phyloP scores from a whole-genome alignment of 75 land plant genomes.

The Cupressus sempervirens region DNA sequence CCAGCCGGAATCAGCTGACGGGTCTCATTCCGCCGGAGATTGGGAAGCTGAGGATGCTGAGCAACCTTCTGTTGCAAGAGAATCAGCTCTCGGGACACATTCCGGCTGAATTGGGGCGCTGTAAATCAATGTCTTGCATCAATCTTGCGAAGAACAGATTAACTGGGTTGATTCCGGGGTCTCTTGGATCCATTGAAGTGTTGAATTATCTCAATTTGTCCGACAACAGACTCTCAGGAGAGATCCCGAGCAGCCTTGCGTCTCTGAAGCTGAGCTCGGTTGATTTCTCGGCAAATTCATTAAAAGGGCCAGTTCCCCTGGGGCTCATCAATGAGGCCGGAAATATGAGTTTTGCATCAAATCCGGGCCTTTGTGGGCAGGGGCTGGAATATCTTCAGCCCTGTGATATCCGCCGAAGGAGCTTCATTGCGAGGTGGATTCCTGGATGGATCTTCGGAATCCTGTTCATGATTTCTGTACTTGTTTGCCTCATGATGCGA shows the following conservation, averaged over 20 bases:
- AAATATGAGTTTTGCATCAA: conserved; percentile 23
- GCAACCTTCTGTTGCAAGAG: conserved; percentile 17
- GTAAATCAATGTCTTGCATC: conserved; percentile 14
- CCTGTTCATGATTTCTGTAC: neutral
- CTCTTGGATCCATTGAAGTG: conserved; percentile 6
- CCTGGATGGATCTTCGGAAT: conserved; percentile 11
- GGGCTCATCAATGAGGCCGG: conserved; percentile 9
- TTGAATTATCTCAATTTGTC: conserved; percentile 14
- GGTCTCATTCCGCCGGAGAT: conserved; percentile 22
- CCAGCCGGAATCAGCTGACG: conserved; percentile 48
- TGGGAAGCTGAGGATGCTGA: conserved; percentile 7
- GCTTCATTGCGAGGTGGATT: neutral
- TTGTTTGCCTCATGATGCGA: neutral
- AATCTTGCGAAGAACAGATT: conserved; percentile 28
- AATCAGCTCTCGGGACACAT: conserved; percentile 27
- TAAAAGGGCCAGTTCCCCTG: conserved; percentile 22
- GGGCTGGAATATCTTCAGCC: neutral
- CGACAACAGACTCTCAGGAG: neutral
- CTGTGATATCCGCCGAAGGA: neutral
- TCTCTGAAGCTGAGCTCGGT: conserved; percentile 16
- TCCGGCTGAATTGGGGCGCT: conserved; percentile 17
- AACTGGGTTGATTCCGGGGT: conserved; percentile 28
- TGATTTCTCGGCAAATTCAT: conserved; percentile 21
- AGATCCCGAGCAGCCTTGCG: conserved; percentile 14
- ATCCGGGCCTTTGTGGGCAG: conserved; percentile 33